Conservation (phyloP, 768 basidiomycete species). For the Lactarius indigo region DNA sequence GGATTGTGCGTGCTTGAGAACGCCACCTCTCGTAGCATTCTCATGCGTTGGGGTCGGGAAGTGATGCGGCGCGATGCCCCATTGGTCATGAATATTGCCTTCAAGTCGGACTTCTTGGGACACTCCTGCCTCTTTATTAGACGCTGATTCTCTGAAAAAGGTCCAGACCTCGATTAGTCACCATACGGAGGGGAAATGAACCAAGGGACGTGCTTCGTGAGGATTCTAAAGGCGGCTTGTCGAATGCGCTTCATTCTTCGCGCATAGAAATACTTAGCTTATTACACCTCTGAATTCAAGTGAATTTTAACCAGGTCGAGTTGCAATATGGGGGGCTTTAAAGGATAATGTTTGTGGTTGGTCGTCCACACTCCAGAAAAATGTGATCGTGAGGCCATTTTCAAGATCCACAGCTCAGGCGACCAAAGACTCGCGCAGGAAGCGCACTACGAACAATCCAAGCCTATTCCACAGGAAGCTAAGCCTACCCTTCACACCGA, state of each 20-base stretch:
- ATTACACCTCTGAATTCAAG: neutral
- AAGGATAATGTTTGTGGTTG: constrained; percentile 2
- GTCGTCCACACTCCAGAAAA: neutral
- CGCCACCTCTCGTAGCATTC: neutral
- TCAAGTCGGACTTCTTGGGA: neutral
- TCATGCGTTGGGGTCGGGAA: neutral
- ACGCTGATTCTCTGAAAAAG: constrained; percentile 2
- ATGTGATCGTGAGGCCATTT: neutral
- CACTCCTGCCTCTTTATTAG: neutral
- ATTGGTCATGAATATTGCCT: constrained; percentile 5
- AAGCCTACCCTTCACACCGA: neutral
- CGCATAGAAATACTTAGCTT: neutral
- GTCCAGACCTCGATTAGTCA: neutral
- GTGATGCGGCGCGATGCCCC: constrained; percentile 4
- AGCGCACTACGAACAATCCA: neutral
- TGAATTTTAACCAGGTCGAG: neutral
- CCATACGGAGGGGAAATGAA: neutral
- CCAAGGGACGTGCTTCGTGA: constrained; percentile 8
- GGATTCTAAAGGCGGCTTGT: constrained; percentile 6
- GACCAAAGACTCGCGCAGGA: neutral
- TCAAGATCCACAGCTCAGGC: neutral
- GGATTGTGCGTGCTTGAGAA: constrained; percentile 12
- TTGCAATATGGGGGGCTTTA: neutral
- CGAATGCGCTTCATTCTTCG: constrained; percentile 11
- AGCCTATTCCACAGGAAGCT: neutral